Base-by-base conservation (phyloP, 1,284 basidiomycete species). In the Cyathus olla region DNA sequence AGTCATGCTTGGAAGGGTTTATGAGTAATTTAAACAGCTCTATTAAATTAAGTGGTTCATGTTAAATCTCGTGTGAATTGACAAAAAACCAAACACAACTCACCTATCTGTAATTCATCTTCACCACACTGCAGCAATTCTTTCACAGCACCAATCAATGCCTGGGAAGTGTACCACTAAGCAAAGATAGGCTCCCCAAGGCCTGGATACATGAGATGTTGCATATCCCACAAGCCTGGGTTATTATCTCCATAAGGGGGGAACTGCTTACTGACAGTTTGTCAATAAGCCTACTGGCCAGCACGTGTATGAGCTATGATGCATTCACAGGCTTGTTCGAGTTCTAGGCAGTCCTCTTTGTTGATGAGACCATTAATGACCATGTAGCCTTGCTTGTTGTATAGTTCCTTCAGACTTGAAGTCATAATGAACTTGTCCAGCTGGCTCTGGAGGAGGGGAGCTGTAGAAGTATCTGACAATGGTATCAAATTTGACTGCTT, bases 21-120 rank as follows among this genome's bases (percentile, higher is more conserved):
- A 95, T 90, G 55, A 95, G 80, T 56, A 95, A 73, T 70, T 95
- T 95, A 77, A 95, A 94, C 24, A 94, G 76, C 71, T 95, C 93
- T 94, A 70, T 21, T 11, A 5, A 35, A 37, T 46, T n/a, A 42
- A 48, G 56, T 47, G n/a, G 26, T 49, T 27, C 49, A 35, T 35
- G 37, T 37, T 19, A 42, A 21, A 35, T 35, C 31, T 35, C 31
- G 31, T 35, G 13, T 54, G 51, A 35, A 29, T 37, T 22, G 31
- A 10, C 26, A 21, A 46, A 24, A 15, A 48, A 19, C 44, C 17
- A 46, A 26, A 19, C n/a, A 17, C 4, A 22, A 78, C 85, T 61
- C 61, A 92, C 92, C 93, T 87, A 94, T 92, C 74, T 94, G 90
- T 60, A 92, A 78, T 58, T 88, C 80, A 17, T 86, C 80, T 54